Evolutionary conservation across 192 early-diverging fungal genomes (phyloP), one percentile per base, ranked within the genome.

Genomic region (Borealophlyctis nickersoniae): DNA sequence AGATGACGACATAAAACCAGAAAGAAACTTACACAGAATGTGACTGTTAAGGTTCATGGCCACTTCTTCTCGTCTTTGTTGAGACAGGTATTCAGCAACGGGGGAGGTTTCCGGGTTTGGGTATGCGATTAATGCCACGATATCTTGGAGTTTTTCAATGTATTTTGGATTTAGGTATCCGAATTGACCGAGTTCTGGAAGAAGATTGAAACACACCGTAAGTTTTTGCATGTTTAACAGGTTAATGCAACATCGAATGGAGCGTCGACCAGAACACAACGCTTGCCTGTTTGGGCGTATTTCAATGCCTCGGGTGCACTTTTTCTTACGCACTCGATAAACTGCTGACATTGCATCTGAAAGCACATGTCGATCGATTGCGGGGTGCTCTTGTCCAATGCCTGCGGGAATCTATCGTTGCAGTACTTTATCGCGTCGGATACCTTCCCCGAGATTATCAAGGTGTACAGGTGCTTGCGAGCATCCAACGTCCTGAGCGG

Each of bases 121-220:
- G 61, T 87, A 89, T 13, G 88, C 88, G 31, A 89, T 81, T 13
- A 89, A 61, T 0, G 82, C 60, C 2, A 77, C 55, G 49, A 89
- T 64, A 55, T 81, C 74, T 24, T 73, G 70, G 35, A 89, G 67
- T 7, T 60, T 69, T 13, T 54, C 71, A 28, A 66, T 50, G 50
- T 77, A 82, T 28, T 78, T 67, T 5, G 34, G 70, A 27, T 70
- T 62, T 22, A 71, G 35, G 34, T 45, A 60, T 22, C 19, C 19
- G 50, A 84, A 87, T 4, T 73, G 36, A 13, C 61, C 60, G 23
- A 87, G 39, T 31, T 83, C 77, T 65, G 34, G 4, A 34, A n/a
- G n/a, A n/a, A n/a, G n/a, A n/a, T n/a, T n/a, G n/a, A n/a, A n/a
- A n/a, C n/a, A n/a, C n/a, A n/a, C n/a, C n/a, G n/a, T n/a, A n/a